Evolutionary conservation across 768 basidiomycete species (phyloP).

Genomic region (Lyophyllum semitale): DNA sequence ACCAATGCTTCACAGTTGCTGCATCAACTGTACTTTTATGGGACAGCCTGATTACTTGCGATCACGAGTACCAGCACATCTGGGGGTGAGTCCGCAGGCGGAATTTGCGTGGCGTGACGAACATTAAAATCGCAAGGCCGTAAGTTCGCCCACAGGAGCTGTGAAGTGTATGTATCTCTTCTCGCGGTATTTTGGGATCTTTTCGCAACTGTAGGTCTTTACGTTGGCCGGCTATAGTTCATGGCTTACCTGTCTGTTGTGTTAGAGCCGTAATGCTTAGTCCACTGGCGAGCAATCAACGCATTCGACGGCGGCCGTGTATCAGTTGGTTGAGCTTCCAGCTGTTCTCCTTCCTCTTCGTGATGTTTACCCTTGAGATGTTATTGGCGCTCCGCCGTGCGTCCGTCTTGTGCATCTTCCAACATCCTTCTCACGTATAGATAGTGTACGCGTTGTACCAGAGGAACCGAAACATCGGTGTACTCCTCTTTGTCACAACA

Average conservation of each 20-base stretch:
- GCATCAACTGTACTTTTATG: constrained; percentile 7
- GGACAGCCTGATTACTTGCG: constrained; percentile 7
- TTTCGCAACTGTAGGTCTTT: constrained; percentile 4
- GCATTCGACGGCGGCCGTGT: too few relatives aligned
- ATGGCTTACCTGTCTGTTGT: not conserved
- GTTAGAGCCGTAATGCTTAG: not conserved
- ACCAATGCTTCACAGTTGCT: constrained; percentile 6
- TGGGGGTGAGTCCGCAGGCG: constrained; percentile 7
- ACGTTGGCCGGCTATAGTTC: not conserved
- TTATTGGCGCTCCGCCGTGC: constrained; percentile 9
- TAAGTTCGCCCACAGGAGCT: not conserved
- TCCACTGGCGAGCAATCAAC: too few relatives aligned
- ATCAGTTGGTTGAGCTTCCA: constrained; percentile 9
- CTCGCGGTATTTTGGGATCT: constrained; percentile 10
- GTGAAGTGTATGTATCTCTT: constrained; percentile 16
- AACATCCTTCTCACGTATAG: not conserved
- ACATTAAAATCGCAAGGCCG: not conserved
- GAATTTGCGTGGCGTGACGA: not conserved
- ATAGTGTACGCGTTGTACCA: constrained; percentile 17
- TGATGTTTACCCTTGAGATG: constrained; percentile 13
- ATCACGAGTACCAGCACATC: constrained; percentile 10
- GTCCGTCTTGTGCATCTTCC: not conserved
- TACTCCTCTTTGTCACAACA: not conserved
- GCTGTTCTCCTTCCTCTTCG: not conserved
- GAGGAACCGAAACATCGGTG: constrained; percentile 1